Conservation (phyloP, 352 stramenopile genomes). For the Globisporangium echinulatum region DNA sequence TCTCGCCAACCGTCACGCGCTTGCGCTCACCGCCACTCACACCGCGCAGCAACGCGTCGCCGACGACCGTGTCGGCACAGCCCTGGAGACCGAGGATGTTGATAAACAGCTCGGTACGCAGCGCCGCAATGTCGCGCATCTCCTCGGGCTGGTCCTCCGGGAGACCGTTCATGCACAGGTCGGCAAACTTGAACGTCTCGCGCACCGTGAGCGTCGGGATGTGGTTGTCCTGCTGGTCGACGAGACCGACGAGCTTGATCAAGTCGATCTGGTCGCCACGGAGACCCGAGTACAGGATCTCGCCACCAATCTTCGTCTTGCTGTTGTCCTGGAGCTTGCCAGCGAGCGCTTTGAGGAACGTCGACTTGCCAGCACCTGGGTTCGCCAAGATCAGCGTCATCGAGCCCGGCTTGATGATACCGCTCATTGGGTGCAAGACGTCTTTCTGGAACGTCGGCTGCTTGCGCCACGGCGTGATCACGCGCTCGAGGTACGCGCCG, state of each 20-base stretch:
- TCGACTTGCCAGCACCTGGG: constrained; percentile 69
- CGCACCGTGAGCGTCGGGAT: no score
- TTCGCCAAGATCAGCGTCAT: constrained; percentile 65
- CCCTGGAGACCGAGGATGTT: constrained; percentile 18
- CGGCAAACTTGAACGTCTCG: no score
- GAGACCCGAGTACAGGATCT: constrained; percentile 59
- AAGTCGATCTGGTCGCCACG: constrained; percentile 47
- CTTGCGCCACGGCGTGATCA: no score
- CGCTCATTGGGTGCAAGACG: no score
- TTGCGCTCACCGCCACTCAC: constrained; percentile 84
- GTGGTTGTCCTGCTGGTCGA: constrained; percentile 23
- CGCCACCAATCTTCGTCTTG: constrained; percentile 41
- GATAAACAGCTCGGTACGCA: constrained; percentile 47
- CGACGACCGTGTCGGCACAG: no score
- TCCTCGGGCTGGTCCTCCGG: neutral
- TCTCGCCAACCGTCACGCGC: constrained; percentile 82
- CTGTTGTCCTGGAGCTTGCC: constrained; percentile 46
- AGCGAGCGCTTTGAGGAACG: constrained; percentile 66
- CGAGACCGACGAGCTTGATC: constrained; percentile 55
- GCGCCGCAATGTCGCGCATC: neutral
- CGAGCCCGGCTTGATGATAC: constrained; percentile 29
- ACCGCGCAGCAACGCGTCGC: constrained; percentile 43
- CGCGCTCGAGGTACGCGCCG: no score
- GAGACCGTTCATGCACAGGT: neutral
- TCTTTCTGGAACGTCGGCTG: no score